Percentiles rank a stretch among this genome's conserved stretches.
phyloP scores from a whole-genome alignment of 2,329 filamentous ascomycete genomes.

The Fusarium sambucinum region DNA sequence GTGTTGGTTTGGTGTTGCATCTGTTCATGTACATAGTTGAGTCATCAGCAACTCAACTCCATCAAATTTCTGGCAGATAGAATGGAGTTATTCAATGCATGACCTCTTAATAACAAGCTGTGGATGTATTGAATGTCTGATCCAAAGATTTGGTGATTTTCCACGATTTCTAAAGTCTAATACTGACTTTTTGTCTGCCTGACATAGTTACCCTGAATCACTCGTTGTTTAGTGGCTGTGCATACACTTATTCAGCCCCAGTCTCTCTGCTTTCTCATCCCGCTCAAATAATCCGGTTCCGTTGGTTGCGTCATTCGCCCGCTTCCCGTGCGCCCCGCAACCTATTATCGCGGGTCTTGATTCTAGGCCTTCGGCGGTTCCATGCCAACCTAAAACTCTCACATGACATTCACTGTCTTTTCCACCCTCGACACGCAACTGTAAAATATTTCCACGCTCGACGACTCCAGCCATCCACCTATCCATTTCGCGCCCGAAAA shows the following conservation, averaged over 20 bases:
- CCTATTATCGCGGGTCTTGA: slow-evolving; percentile 10
- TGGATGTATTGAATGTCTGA: too few relatives aligned
- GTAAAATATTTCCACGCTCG: slow-evolving; percentile 4
- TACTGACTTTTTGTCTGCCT: too few relatives aligned
- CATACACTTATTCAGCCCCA: neutral
- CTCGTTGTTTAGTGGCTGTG: slow-evolving; percentile 17
- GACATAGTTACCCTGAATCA: slow-evolving; percentile 12
- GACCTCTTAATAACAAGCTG: too few relatives aligned
- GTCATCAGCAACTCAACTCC: too few relatives aligned
- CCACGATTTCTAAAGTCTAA: too few relatives aligned
- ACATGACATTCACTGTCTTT: slow-evolving; percentile 41
- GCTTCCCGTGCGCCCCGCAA: slow-evolving; percentile 39
- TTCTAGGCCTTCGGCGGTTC: slow-evolving; percentile 42
- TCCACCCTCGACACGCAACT: slow-evolving; percentile 1
- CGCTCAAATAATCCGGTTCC: slow-evolving; percentile 31
- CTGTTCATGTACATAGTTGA: too few relatives aligned
- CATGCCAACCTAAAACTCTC: slow-evolving; percentile 39
- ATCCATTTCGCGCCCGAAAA: neutral
- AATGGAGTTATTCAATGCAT: too few relatives aligned
- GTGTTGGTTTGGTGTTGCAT: too few relatives aligned
- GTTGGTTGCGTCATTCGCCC: slow-evolving; percentile 41
- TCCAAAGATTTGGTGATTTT: too few relatives aligned
- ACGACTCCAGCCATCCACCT: neutral
- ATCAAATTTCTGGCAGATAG: too few relatives aligned
- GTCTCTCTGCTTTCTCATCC: neutral